A percentile compares a stretch with the other conserved stretches of the same genome.
phyloP scores from a whole-genome alignment of 23 red algal species.

The Agarophyton chilense region DNA sequence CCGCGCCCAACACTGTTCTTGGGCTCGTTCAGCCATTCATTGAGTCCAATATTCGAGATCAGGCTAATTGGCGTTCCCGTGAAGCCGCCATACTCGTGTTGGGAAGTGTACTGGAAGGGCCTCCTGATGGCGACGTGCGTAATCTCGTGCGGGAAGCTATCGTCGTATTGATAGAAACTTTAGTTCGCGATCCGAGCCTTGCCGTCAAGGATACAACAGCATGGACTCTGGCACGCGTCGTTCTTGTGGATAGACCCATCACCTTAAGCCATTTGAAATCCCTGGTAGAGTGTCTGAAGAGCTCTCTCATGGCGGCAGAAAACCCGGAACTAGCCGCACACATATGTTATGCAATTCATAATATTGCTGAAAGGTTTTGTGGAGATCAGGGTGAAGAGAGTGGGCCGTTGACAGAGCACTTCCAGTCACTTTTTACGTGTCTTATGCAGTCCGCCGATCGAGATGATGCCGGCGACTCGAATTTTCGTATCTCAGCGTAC shows the following conservation, averaged over 20 bases:
- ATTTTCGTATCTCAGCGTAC: conserved; percentile 85
- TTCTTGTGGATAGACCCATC: conserved; percentile 44
- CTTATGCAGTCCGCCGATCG: conserved; percentile 71
- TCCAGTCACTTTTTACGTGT: conserved; percentile 42
- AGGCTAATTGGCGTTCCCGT: conserved; percentile 83
- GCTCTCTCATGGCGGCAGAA: conserved; percentile 61
- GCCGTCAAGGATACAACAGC: conserved; percentile 95
- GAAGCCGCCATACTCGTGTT: conserved; percentile 93
- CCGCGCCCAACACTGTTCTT: conserved; percentile 76
- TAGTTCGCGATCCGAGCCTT: conserved; percentile 66
- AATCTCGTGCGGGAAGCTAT: conserved; percentile 74
- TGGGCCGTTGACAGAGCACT: conserved; percentile 49
- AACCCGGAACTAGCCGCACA: conserved; percentile 69
- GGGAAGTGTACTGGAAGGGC: conserved; percentile 83
- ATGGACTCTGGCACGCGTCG: conserved; percentile 89
- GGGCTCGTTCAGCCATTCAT: conserved; percentile 88
- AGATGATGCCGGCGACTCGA: conserved; percentile 78
- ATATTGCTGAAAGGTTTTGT: conserved; percentile 78
- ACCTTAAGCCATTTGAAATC: conserved; percentile 33
- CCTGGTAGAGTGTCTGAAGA: conserved; percentile 66
- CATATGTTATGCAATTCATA: conserved; percentile 79
- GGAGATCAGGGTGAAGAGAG: conserved; percentile 58
- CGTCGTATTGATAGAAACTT: conserved; percentile 62
- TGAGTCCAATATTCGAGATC: conserved; percentile 73
- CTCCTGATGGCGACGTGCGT: conserved; percentile 31